These are phyloP conservation scores for Stentor coeruleus DNA, from an alignment of 73 alveolate genomes.

Conservation along the genomic window DNA sequence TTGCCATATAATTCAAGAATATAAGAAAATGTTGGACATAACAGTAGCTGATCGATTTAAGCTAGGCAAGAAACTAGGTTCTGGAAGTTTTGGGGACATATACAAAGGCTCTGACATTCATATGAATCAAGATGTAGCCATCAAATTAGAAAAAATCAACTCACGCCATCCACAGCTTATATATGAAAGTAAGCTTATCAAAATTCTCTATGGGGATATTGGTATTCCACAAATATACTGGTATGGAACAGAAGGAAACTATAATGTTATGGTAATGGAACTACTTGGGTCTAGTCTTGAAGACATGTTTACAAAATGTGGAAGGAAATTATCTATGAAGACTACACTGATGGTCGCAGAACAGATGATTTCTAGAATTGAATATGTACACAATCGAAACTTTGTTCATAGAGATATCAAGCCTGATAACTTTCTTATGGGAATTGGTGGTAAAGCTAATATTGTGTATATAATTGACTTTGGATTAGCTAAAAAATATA, in stretches of 20 bases:
- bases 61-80: constrained; percentile 36
- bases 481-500: constrained; percentile 41
- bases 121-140: constrained; percentile 74
- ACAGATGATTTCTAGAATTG: constrained; percentile 31
- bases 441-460: constrained; percentile 41
- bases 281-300: constrained; percentile 83
- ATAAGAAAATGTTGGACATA: too few species aligned
- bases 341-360: constrained; percentile 32
- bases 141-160: constrained; percentile 64
- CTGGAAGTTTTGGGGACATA: constrained; percentile 35
- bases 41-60: too few species aligned
- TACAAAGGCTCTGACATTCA: constrained; percentile 42
- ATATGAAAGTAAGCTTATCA: constrained; percentile 86
- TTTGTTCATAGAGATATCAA: constrained; percentile 51
- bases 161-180: constrained; percentile 87
- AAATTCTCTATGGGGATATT: constrained; percentile 50
- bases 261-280: constrained; percentile 81
- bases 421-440: constrained; percentile 51
- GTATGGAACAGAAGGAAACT: constrained; percentile 65
- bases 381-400: constrained; percentile 35
- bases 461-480: constrained; percentile 42
- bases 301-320: constrained; percentile 59
- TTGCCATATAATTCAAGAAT: too few species aligned
- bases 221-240: constrained; percentile 79
- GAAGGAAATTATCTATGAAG: constrained; percentile 32